A percentile compares a stretch with the other conserved stretches of the same genome.
phyloP scores from a whole-genome alignment of 2,329 filamentous ascomycete species.

The Rutstroemia sydowiana region DNA sequence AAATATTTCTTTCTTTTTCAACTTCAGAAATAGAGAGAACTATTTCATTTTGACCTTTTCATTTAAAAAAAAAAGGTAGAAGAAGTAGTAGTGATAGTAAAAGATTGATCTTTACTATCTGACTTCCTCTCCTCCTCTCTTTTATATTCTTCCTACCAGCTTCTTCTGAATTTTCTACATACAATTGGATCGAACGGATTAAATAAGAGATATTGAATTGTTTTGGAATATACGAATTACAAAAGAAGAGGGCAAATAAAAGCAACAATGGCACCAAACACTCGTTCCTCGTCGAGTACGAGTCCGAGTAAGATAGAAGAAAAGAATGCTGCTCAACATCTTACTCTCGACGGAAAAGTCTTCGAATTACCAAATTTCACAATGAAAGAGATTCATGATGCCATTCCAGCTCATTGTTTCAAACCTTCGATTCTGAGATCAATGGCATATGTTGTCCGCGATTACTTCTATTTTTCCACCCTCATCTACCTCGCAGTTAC shows the following conservation, averaged over 20 bases:
- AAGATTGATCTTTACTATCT: too few species aligned
- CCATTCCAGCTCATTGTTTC: slow-evolving; percentile 58
- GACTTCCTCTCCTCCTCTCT: too few species aligned
- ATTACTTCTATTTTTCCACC: slow-evolving; percentile 43
- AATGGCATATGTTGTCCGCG: slow-evolving; percentile 51
- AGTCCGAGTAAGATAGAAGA: neutral
- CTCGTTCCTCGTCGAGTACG: neutral
- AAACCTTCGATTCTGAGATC: slow-evolving; percentile 47
- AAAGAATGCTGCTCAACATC: slow-evolving; percentile 20
- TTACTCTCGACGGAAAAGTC: slow-evolving; percentile 29
- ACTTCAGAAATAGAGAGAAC: too few species aligned
- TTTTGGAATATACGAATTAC: neutral
- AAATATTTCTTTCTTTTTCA: too few species aligned
- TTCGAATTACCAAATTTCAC: slow-evolving; percentile 30
- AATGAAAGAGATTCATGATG: slow-evolving; percentile 33
- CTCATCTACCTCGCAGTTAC: slow-evolving; percentile 43
- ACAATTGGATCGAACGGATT: too few species aligned
- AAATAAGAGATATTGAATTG: neutral
- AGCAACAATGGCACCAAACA: neutral
- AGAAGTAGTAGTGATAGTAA: too few species aligned
- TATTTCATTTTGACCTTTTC: too few species aligned
- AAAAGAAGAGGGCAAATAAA: neutral
- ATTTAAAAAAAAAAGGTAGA: too few species aligned
- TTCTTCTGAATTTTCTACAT: too few species aligned
- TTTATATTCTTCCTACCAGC: too few species aligned